Evolutionary conservation across 768 basidiomycete genomes (phyloP).

Genomic region (Tulasnella calospora): DNA sequence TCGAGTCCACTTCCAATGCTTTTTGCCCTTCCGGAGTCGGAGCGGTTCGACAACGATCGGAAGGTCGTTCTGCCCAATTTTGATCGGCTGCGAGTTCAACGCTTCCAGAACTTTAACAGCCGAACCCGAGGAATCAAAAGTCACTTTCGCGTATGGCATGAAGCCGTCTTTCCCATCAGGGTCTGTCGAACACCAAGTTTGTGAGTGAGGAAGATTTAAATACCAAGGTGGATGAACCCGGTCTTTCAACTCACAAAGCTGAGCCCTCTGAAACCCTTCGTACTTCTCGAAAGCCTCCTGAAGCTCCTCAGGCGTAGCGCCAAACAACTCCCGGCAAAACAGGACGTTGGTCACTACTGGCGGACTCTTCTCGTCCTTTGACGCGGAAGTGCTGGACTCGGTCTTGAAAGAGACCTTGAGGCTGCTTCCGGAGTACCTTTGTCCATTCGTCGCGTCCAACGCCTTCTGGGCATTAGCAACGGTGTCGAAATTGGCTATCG

Average conservation of each 20-base stretch:
- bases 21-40: neutral
- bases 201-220: neutral
- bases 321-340: constrained; percentile 3
- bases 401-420: neutral
- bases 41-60: constrained; percentile 1
- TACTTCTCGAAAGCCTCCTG: neutral
- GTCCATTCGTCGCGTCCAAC: neutral
- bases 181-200: neutral
- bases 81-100: neutral
- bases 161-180: constrained; percentile 1
- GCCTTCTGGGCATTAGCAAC: neutral
- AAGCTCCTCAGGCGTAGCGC: neutral
- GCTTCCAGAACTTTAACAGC: neutral
- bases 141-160: constrained; percentile 11
- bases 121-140: neutral
- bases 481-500: neutral
- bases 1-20: constrained; percentile 6
- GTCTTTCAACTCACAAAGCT: constrained; percentile 1
- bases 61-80: neutral
- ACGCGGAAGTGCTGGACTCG: neutral
- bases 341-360: constrained; percentile 2
- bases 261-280: neutral
- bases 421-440: too few relatives aligned
- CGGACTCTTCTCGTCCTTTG: neutral
- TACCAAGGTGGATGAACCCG: neutral